Base-by-base conservation (phyloP, 805 yeast genomes). In the Jamesozyma spencerorum region DNA sequence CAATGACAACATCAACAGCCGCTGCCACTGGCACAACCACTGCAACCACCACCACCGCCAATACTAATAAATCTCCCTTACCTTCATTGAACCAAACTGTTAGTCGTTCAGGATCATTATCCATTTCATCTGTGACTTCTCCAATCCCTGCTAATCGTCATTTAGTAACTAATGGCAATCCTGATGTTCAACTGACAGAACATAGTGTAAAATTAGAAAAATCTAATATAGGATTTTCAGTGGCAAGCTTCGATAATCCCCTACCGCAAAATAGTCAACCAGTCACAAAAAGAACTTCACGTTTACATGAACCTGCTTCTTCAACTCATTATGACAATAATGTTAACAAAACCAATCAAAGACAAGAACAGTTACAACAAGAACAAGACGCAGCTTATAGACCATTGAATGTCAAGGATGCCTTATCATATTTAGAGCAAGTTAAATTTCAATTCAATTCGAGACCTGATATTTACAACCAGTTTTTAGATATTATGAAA, bases 401-500 rank as follows among this genome's bases (percentile, higher is more conserved):
- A 51, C 96, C 97, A 2, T 68, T 92, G 53, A 92, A 92, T 57
- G 97, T 92, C 38, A 86, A 85, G 58, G 99, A 92, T 63, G 99
- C 99, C 5, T 70, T 92, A 49, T 79, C 95, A 8, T 92, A 94
- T 58, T 73, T 92, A 50, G 98, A 94, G 59, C 95, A 88, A 64
- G 98, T 92, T 39, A 92, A 92, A 63, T 74, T 81, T 37, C 97
- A 88, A 60, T 92, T 92, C 64, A 82, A 76, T 61, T 75, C 79
- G 49, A 94, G 90, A 64, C 94, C 97, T 0, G 97, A 88, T 54
- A 95, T 92, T 33, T 92, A 92, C 70, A 92, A 92, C 63, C 87
- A 85, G 62, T 92, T 94, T 56, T 71, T 92, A 56, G 99, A 92
- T 59, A 90, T 92, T 48, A 92, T 92, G 99, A 94, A 94, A 68